A percentile compares a stretch with the other conserved stretches of the same genome.
phyloP scores from a whole-genome alignment of 331 rosid genomes.

The Quercus tomentella region DNA sequence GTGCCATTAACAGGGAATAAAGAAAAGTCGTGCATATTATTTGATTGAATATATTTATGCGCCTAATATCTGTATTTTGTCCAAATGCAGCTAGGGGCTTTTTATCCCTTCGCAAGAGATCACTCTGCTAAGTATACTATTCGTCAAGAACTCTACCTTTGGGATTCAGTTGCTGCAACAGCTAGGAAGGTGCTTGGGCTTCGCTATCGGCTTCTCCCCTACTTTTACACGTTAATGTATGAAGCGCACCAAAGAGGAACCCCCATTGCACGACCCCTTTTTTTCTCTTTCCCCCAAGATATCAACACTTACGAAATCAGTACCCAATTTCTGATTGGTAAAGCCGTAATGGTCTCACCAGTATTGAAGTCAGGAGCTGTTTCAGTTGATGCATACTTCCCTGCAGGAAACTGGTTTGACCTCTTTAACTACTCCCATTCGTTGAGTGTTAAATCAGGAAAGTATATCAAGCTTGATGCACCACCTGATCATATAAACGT shows the following conservation, averaged over 20 bases:
- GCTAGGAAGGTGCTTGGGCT: slow-evolving; percentile 81
- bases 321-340: slow-evolving; percentile 69
- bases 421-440: slow-evolving; percentile 65
- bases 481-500: slow-evolving; percentile 72
- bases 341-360: slow-evolving; percentile 74
- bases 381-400: slow-evolving; percentile 73
- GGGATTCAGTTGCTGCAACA: slow-evolving; percentile 81
- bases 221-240: slow-evolving; percentile 70
- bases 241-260: slow-evolving; percentile 68
- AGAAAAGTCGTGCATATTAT: no score
- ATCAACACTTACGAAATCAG: slow-evolving; percentile 49
- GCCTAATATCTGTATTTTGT: neutral
- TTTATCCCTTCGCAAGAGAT: slow-evolving; percentile 87
- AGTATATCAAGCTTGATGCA: slow-evolving; percentile 52
- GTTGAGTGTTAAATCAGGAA: slow-evolving; percentile 44
- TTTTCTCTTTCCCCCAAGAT: slow-evolving; percentile 89
- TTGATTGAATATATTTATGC: neutral
- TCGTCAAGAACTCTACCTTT: slow-evolving; percentile 79
- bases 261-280: slow-evolving; percentile 84
- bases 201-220: slow-evolving; percentile 77
- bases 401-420: slow-evolving; percentile 81
- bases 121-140: slow-evolving; percentile 42
- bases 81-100: slow-evolving; percentile 69
- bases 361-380: slow-evolving; percentile 44
- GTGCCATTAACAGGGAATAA: no score